Conservation (phyloP, 257 asterid genomes). For the Coffea eugenioides region DNA sequence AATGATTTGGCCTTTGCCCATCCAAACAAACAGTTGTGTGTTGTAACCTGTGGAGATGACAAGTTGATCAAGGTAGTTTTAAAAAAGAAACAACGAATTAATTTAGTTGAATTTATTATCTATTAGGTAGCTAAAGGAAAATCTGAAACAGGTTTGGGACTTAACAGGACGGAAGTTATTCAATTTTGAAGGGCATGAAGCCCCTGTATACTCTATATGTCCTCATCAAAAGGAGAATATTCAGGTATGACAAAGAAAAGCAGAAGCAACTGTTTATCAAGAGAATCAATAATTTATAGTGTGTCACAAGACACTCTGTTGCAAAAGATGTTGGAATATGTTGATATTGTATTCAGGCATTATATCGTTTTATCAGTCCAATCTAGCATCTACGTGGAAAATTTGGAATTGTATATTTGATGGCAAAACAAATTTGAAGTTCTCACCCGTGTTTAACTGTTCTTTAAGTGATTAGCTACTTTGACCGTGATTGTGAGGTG, state of each 20-base stretch:
- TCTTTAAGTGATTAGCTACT: not conserved
- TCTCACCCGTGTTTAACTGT: not conserved
- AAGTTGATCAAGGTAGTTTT: slow-evolving; percentile 71
- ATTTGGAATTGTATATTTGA: not conserved
- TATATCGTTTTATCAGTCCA: not conserved
- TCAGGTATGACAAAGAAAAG: slow-evolving; percentile 54
- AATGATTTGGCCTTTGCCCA: slow-evolving; percentile 93
- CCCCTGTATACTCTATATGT: slow-evolving; percentile 94
- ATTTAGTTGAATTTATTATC: not conserved
- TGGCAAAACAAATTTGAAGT: not conserved
- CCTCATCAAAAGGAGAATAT: slow-evolving; percentile 96
- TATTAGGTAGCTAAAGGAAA: slow-evolving; percentile 31
- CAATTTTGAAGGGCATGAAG: slow-evolving; percentile 96
- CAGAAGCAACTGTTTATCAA: not conserved
- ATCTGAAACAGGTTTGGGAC: slow-evolving; percentile 92
- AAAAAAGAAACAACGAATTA: slow-evolving; percentile 17
- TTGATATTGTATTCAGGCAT: not conserved
- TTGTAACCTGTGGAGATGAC: slow-evolving; percentile 97
- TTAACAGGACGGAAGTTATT: slow-evolving; percentile 76
- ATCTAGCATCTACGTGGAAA: not conserved
- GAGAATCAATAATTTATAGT: not conserved
- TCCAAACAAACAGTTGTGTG: slow-evolving; percentile 90
- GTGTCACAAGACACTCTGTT: not conserved
- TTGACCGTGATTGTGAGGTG: too few species aligned
- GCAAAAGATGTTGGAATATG: not conserved